Evolutionary conservation across 768 basidiomycete species (phyloP).

Genomic region (Sarcodon sp.): DNA sequence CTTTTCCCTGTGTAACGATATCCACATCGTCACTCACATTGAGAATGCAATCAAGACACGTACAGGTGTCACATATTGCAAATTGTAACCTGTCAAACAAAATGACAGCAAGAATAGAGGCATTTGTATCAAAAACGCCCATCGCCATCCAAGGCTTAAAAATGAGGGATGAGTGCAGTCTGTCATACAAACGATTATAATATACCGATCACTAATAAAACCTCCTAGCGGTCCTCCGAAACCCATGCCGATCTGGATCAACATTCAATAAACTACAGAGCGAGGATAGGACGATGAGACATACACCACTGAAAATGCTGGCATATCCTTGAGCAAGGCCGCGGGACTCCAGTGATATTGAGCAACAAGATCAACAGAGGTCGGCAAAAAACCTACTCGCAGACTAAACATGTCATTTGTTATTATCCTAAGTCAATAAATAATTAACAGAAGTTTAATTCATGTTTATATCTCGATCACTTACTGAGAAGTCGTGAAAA

Average conservation of each 20-base stretch:
- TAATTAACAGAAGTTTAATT: too few species aligned
- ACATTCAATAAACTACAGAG: not conserved
- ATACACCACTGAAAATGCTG: slow-evolving; percentile 63
- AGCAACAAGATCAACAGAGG: not conserved
- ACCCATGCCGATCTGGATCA: slow-evolving; percentile 55
- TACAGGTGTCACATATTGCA: slow-evolving; percentile 60
- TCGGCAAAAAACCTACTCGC: slow-evolving; percentile 30
- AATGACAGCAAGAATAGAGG: slow-evolving; percentile 57
- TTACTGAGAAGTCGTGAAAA: slow-evolving; percentile 59
- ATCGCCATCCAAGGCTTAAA: slow-evolving; percentile 64
- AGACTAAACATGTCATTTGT: slow-evolving; percentile 74
- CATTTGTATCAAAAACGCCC: slow-evolving; percentile 66
- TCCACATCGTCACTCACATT: not conserved
- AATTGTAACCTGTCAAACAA: slow-evolving; percentile 37
- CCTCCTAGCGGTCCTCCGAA: slow-evolving; percentile 71
- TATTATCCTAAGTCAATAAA: slow-evolving; percentile 35
- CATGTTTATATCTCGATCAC: slow-evolving; percentile 9
- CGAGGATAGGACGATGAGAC: slow-evolving; percentile 10
- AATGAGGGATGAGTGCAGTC: not conserved
- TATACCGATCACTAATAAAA: slow-evolving; percentile 52
- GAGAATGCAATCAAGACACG: slow-evolving; percentile 9
- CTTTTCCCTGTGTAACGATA: slow-evolving; percentile 37
- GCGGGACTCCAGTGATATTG: slow-evolving; percentile 31
- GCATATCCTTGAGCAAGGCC: slow-evolving; percentile 62
- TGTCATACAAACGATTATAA: not conserved